Evolutionary conservation across 495 filamentous ascomycete species (phyloP).

Genomic region (Massariosphaeria phaeospora): DNA sequence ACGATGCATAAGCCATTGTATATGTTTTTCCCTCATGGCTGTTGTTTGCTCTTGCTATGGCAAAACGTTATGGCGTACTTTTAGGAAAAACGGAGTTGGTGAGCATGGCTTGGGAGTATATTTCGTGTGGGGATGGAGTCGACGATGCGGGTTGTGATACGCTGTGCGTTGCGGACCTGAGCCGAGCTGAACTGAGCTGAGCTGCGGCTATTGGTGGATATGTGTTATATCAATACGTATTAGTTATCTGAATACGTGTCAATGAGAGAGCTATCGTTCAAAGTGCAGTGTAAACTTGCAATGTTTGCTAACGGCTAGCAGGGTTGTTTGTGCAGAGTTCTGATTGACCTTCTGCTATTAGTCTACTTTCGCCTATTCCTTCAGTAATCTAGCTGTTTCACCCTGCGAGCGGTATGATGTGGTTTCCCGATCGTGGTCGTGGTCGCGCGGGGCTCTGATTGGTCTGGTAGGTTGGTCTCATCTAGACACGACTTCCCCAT

Average conservation of each 20-base stretch:
- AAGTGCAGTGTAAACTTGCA: no score
- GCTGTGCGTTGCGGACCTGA: background rate
- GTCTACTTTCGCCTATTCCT: no score
- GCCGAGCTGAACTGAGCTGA: background rate
- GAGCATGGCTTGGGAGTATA: background rate
- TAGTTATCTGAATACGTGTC: slow-evolving; percentile 9
- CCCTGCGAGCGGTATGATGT: no score
- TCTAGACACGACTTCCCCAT: no score
- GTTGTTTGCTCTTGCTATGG: background rate
- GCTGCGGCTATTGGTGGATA: slow-evolving; percentile 5
- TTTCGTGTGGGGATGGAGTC: background rate
- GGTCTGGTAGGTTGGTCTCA: no score
- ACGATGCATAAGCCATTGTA: slow-evolving; percentile 12
- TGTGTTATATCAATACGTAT: slow-evolving; percentile 6
- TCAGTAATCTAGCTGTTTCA: no score
- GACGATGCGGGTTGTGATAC: background rate
- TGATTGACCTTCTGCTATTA: no score
- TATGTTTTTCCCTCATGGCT: background rate
- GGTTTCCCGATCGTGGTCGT: no score
- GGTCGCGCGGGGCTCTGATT: no score
- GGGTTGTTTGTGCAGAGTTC: no score
- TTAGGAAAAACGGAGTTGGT: background rate
- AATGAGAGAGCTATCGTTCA: no score
- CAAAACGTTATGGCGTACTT: background rate
- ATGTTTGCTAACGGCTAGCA: no score